Conservation (phyloP, 805 yeast species). For the Candida insectorum region DNA sequence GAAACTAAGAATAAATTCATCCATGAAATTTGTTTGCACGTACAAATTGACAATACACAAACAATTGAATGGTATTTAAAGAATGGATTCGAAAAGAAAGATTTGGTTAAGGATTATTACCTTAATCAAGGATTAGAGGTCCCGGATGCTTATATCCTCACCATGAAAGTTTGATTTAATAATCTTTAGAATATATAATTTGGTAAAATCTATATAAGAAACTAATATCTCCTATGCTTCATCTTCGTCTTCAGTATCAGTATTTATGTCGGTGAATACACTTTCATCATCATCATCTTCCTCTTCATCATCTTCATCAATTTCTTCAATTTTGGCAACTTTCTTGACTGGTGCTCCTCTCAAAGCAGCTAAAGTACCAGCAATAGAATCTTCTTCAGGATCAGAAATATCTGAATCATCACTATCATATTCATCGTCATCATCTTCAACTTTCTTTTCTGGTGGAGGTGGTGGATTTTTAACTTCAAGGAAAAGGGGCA, state of each 20-base stretch:
- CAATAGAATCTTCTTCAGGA: conserved; percentile 71
- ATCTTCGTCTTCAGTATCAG: conserved; percentile 43
- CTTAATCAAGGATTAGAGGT: conserved; percentile 40
- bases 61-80: conserved; percentile 50
- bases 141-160: conserved; percentile 47
- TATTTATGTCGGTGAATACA: conserved; percentile 42
- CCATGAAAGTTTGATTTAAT: conserved; percentile 25
- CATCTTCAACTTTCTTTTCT: conserved; percentile 23
- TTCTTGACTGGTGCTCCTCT: conserved; percentile 59
- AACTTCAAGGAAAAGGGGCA: conserved; percentile 70
- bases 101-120: conserved; percentile 45
- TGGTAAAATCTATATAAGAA: neutral
- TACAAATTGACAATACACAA: conserved; percentile 40
- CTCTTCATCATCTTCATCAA: conserved; percentile 17
- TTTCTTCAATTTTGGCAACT: conserved; percentile 8
- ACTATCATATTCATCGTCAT: conserved; percentile 38
- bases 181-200: no score
- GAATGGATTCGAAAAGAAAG: conserved; percentile 44
- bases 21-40: conserved; percentile 53
- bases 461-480: conserved; percentile 34
- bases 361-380: conserved; percentile 69
- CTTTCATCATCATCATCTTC: conserved; percentile 40
- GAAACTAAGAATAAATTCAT: conserved; percentile 54
- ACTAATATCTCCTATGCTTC: conserved; percentile 12
- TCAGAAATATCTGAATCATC: conserved; percentile 59